phyloP scores from a whole-genome alignment of 1,284 basidiomycete genomes.

The Fomitopsis pinicola region DNA sequence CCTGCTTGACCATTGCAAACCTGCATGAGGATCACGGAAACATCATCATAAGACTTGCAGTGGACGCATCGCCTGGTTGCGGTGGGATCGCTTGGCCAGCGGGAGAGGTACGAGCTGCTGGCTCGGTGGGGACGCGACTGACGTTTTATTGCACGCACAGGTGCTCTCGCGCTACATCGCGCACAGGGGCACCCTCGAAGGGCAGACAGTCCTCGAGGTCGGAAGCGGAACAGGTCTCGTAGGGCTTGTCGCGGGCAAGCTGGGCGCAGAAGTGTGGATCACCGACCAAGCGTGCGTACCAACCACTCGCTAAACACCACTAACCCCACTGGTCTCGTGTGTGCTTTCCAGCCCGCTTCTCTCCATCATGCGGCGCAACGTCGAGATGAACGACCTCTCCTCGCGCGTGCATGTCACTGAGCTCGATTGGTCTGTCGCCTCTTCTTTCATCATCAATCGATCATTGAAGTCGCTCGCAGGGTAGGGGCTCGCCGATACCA shows the following conservation, averaged over 20 bases:
- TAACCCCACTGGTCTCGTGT: not conserved
- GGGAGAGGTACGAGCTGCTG: conserved; percentile 89
- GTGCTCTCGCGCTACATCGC: conserved; percentile 74
- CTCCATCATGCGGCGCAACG: conserved; percentile 71
- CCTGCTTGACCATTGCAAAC: conserved; percentile 15
- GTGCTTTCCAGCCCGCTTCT: conserved; percentile 55
- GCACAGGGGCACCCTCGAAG: conserved; percentile 48
- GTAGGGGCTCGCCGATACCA: conserved; percentile 54
- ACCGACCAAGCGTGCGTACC: conserved; percentile 84
- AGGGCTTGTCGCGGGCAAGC: conserved; percentile 73
- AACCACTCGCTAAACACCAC: conserved; percentile 5
- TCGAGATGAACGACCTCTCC: conserved; percentile 56
- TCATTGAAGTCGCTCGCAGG: conserved; percentile 9
- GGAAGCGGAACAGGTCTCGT: conserved; percentile 91
- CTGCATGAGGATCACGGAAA: not conserved
- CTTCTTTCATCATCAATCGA: not conserved
- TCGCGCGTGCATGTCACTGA: conserved; percentile 56
- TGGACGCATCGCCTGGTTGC: conserved; percentile 84
- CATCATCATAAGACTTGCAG: conserved; percentile 40
- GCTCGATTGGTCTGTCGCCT: conserved; percentile 66
- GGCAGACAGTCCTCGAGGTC: conserved; percentile 72
- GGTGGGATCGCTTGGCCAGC: conserved; percentile 93
- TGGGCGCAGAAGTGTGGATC: conserved; percentile 68
- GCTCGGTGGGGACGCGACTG: conserved; percentile 55
- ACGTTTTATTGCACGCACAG: conserved; percentile 33